A percentile compares a stretch with the other conserved stretches of the same genome.
These are phyloP conservation scores for Colletotrichum eremochloae DNA, from an alignment of 2,329 filamentous ascomycete genomes.

Conservation along the genomic window DNA sequence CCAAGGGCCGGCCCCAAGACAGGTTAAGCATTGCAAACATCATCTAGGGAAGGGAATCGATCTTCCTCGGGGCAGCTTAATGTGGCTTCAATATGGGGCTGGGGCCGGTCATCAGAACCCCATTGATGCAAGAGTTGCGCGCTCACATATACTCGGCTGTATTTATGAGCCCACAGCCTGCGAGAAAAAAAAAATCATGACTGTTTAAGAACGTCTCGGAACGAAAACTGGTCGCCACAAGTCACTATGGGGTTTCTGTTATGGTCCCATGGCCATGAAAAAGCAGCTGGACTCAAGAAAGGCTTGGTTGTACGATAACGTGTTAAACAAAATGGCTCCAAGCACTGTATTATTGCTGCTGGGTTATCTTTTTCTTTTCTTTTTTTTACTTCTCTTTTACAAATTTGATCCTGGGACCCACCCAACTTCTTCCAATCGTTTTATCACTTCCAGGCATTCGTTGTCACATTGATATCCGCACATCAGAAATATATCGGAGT, in stretches of 20 bases:
- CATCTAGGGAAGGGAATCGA: conserved; percentile 48
- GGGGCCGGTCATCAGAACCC: not conserved
- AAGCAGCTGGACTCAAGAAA: not conserved
- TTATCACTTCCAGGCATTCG: conserved; percentile 9
- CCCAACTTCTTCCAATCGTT: not conserved
- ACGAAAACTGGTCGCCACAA: conserved; percentile 12
- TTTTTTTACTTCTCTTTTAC: not conserved
- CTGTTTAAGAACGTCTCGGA: conserved; percentile 32
- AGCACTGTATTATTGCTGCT: conserved; percentile 7
- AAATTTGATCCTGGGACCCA: not conserved
- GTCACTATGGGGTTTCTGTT: not conserved
- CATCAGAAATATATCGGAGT: not conserved
- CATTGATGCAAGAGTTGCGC: no score
- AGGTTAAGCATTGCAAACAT: conserved; percentile 61
- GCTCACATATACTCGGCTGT: no score
- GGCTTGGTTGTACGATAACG: conserved; percentile 36
- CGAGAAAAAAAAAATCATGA: conserved; percentile 34
- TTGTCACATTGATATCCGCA: conserved; percentile 34
- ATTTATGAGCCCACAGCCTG: conserved; percentile 1
- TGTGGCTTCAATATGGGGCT: not conserved
- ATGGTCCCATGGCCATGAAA: conserved; percentile 6
- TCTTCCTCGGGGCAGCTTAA: not conserved
- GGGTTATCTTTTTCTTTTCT: not conserved
- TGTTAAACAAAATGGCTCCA: conserved; percentile 22
- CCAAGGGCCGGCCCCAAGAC: conserved; percentile 47